Conservation (phyloP, 768 basidiomycete genomes). For the Leccinum pellstonianum region DNA sequence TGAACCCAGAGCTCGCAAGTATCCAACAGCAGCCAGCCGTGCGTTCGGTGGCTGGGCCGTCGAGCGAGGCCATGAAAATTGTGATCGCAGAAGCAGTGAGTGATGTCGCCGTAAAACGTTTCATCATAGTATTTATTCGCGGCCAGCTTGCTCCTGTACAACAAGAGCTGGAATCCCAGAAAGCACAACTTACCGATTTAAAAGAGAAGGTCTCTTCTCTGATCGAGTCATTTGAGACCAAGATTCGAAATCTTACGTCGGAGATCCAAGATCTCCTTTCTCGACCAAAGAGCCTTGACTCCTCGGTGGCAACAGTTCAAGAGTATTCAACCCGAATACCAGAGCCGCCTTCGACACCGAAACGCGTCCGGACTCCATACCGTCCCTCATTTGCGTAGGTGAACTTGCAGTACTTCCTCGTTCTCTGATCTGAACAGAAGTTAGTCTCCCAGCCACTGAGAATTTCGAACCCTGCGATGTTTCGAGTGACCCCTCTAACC, state of each 20-base stretch:
- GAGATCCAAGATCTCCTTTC: slow-evolving; percentile 36
- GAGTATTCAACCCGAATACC: slow-evolving; percentile 24
- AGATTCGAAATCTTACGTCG: slow-evolving; percentile 36
- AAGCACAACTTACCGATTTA: slow-evolving; percentile 41
- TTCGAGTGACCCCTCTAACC: slow-evolving; percentile 23
- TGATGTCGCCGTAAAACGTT: not conserved
- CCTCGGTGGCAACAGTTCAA: slow-evolving; percentile 8
- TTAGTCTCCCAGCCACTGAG: slow-evolving; percentile 23
- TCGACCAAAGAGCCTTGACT: slow-evolving; percentile 12
- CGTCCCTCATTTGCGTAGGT: slow-evolving; percentile 27
- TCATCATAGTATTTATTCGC: slow-evolving; percentile 6
- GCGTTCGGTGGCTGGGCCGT: slow-evolving; percentile 3
- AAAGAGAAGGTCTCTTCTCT: slow-evolving; percentile 31
- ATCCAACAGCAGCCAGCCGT: slow-evolving; percentile 7
- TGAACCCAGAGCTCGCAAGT: not conserved
- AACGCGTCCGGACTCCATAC: slow-evolving; percentile 34
- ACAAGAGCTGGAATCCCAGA: slow-evolving; percentile 47
- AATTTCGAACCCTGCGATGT: slow-evolving; percentile 18
- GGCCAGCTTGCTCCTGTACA: slow-evolving; percentile 51
- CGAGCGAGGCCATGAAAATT: slow-evolving; percentile 15
- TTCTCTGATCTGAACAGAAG: slow-evolving; percentile 13
- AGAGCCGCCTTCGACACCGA: slow-evolving; percentile 34
- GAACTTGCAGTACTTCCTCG: not conserved
- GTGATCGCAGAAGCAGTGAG: slow-evolving; percentile 33
- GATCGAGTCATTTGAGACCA: slow-evolving; percentile 34